phyloP scores from a whole-genome alignment of 768 basidiomycete genomes.

The Crucibulum laeve region DNA sequence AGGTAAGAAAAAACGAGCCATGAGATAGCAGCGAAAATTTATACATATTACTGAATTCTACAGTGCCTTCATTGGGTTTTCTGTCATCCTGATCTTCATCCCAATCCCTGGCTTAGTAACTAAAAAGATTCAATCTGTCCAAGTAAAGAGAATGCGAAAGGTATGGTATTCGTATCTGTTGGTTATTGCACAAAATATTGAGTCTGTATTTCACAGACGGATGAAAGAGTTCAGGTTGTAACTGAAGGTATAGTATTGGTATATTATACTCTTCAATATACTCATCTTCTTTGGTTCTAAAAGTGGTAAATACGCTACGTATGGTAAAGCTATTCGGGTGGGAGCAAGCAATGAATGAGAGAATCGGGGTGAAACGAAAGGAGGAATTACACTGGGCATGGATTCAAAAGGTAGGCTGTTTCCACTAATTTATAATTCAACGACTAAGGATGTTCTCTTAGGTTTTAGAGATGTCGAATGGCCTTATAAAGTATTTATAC shows the following conservation, averaged over 20 bases:
- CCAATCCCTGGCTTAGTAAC: conserved; percentile 58
- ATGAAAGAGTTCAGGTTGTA: conserved; percentile 55
- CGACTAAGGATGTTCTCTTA: conserved; percentile 5
- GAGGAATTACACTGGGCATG: conserved; percentile 54
- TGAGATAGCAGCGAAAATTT: not conserved
- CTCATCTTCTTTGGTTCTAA: not conserved
- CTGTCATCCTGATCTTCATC: conserved; percentile 43
- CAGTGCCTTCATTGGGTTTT: conserved; percentile 57
- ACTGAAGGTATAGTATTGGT: conserved; percentile 42
- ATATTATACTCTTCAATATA: not conserved
- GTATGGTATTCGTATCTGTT: too few species aligned
- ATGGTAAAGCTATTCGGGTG: conserved; percentile 74
- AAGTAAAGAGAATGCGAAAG: conserved; percentile 47
- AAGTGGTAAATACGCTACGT: conserved; percentile 25
- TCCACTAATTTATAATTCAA: not conserved
- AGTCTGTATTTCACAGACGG: too few species aligned
- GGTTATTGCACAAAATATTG: too few species aligned
- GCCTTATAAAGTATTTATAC: conserved; percentile 9
- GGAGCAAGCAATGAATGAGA: conserved; percentile 51
- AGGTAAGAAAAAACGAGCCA: conserved; percentile 45
- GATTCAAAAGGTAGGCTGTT: conserved; percentile 41
- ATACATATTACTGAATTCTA: conserved; percentile 11
- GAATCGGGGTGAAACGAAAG: conserved; percentile 53
- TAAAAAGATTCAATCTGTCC: conserved; percentile 42
- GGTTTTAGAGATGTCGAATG: conserved; percentile 21